Conservation (phyloP, 176 grass and related monocot species). For the Carex myosuroides region DNA sequence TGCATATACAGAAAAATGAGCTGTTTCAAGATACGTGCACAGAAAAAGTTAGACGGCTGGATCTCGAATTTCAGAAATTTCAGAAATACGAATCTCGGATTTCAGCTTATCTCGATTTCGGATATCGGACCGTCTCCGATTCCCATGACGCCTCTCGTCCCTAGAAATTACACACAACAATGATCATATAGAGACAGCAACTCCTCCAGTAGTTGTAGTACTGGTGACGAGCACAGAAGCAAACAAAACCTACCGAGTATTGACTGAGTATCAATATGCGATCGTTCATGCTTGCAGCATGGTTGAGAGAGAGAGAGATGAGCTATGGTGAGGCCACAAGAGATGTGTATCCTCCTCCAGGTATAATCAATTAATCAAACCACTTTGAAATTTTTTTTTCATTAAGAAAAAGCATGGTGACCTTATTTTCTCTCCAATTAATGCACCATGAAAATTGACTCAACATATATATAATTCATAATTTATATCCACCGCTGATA, state of each 20-base stretch:
- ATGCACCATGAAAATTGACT: not conserved
- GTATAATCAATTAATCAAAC: not conserved
- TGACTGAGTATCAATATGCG: no score
- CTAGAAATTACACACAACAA: not conserved
- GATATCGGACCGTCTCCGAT: no score
- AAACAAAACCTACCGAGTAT: not conserved
- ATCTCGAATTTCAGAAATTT: no score
- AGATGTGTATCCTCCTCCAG: conserved; percentile 17
- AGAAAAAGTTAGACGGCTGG: no score
- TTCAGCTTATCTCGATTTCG: no score
- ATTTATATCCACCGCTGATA: no score
- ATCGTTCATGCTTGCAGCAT: not conserved
- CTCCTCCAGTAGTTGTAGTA: not conserved
- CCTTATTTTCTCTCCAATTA: not conserved
- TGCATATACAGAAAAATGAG: no score
- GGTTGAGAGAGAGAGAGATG: not conserved
- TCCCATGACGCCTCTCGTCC: no score
- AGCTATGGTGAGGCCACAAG: not conserved
- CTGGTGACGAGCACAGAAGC: not conserved
- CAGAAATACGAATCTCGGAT: no score
- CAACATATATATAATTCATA: not conserved
- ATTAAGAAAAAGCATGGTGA: not conserved
- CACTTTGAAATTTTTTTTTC: not conserved
- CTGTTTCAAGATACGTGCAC: no score
- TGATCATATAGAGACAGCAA: not conserved